phyloP scores from a whole-genome alignment of 2,329 filamentous ascomycete species.

The Aureobasidium lini region DNA sequence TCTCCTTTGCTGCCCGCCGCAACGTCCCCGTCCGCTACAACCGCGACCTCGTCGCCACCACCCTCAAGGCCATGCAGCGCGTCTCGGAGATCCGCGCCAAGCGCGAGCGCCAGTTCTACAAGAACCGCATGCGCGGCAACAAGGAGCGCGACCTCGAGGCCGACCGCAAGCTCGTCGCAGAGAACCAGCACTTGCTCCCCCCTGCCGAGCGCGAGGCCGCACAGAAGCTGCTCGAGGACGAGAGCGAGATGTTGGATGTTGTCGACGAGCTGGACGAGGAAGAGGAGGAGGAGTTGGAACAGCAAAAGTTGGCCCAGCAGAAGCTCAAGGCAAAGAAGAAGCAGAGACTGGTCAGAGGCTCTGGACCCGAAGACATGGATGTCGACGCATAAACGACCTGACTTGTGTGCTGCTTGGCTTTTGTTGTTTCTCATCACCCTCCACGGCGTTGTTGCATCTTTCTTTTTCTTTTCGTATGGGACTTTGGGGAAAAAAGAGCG shows the following conservation, averaged over 20 bases:
- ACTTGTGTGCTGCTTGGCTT: not conserved
- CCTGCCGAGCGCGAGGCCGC: constrained; percentile 38
- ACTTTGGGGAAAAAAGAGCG: constrained; percentile 3
- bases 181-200: constrained; percentile 88
- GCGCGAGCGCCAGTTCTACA: constrained; percentile 88
- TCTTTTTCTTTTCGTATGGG: not conserved
- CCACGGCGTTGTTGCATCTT: not conserved
- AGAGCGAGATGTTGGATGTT: constrained; percentile 35
- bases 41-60: constrained; percentile 80
- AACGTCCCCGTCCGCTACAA: constrained; percentile 96
- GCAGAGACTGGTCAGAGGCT: constrained; percentile 38
- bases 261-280: constrained; percentile 31
- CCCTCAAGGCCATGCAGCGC: constrained; percentile 85
- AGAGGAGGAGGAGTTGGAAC: constrained; percentile 29
- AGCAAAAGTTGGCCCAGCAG: constrained; percentile 29
- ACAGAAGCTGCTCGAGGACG: constrained; percentile 48
- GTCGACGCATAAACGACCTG: constrained; percentile 26
- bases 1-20: constrained; percentile 85
- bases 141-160: constrained; percentile 69
- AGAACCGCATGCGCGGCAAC: constrained; percentile 86
- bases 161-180: constrained; percentile 79
- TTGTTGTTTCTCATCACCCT: not conserved
- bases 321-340: constrained; percentile 40
- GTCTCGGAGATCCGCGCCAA: constrained; percentile 76
- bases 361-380: constrained; percentile 37